A percentile compares a stretch with the other conserved stretches of the same genome.
These are phyloP conservation scores for Alternaria brassicicola DNA, from an alignment of 2,329 filamentous ascomycete genomes.

Conservation along the genomic window DNA sequence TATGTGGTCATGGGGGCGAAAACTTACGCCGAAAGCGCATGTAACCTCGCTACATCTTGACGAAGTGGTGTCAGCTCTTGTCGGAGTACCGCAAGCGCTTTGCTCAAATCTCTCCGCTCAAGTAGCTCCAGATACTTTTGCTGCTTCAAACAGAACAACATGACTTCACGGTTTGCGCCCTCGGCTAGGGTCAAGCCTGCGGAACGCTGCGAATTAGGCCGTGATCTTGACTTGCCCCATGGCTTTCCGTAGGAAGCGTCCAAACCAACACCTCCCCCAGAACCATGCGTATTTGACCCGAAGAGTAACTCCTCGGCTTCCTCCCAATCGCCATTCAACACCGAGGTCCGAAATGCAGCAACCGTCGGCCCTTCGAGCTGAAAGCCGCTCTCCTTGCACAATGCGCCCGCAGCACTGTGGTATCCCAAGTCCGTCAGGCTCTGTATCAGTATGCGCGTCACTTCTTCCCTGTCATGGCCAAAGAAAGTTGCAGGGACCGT, in stretches of 20 bases:
- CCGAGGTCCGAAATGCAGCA: conserved; percentile 80
- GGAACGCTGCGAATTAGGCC: conserved; percentile 44
- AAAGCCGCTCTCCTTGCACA: conserved; percentile 83
- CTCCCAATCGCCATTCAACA: conserved; percentile 80
- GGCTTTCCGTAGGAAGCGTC: conserved; percentile 42
- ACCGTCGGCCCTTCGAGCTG: conserved; percentile 86
- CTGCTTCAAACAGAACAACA: conserved; percentile 87
- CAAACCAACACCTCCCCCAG: conserved; percentile 51
- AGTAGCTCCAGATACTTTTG: conserved; percentile 95
- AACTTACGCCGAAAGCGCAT: conserved; percentile 75
- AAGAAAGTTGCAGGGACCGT: conserved; percentile 64
- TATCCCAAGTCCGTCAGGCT: conserved; percentile 90
- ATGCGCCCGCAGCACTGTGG: conserved; percentile 71
- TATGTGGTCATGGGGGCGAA: neutral
- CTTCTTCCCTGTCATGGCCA: conserved; percentile 89
- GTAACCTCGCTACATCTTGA: conserved; percentile 76
- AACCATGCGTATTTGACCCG: conserved; percentile 55
- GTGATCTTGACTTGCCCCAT: conserved; percentile 39
- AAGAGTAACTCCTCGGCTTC: conserved; percentile 84
- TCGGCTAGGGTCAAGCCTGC: conserved; percentile 74
- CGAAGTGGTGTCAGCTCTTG: conserved; percentile 86
- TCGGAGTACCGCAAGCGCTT: conserved; percentile 81
- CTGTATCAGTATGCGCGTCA: conserved; percentile 91
- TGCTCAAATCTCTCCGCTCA: conserved; percentile 73
- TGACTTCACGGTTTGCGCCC: conserved; percentile 74